These are phyloP conservation scores for Graphilbum sp. DNA, from an alignment of 2,329 filamentous ascomycete genomes.

Conservation along the genomic window DNA sequence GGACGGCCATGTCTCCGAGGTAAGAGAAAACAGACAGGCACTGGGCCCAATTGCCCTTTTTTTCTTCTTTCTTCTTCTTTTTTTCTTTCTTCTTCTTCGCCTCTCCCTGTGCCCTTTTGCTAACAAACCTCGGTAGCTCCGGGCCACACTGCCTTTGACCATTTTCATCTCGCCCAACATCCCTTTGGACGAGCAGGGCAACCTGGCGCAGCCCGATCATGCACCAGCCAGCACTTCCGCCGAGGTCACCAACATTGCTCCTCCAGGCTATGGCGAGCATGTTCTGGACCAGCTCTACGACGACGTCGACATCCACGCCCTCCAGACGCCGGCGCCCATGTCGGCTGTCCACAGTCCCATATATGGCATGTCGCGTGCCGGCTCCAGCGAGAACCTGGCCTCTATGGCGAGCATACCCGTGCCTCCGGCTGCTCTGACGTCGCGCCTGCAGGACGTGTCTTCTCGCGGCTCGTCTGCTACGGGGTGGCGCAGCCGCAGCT, in stretches of 20 bases:
- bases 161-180: conserved; percentile 94
- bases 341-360: conserved; percentile 73
- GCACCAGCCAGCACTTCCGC: conserved; percentile 28
- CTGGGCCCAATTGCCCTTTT: no score
- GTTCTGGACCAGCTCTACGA: conserved; percentile 81
- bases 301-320: conserved; percentile 66
- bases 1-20: conserved; percentile 80
- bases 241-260: conserved; percentile 50
- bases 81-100: no score
- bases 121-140: conserved; percentile 31
- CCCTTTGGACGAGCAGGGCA: conserved; percentile 73
- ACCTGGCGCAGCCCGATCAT: conserved; percentile 45
- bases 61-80: no score
- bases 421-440: conserved; percentile 40
- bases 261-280: conserved; percentile 86
- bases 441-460: conserved; percentile 53
- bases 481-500: conserved; percentile 22
- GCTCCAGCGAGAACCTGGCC: conserved; percentile 67
- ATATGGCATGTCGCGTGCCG: conserved; percentile 51
- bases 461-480: conserved; percentile 16
- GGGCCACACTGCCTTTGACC: conserved; percentile 77
- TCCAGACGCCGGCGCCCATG: conserved; percentile 56
- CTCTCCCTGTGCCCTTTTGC: no score
- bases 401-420: conserved; percentile 32
- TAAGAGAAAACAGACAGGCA: neutral